Evolutionary conservation across 2,329 filamentous ascomycete genomes (phyloP).

Genomic region (Diaporthe caulivora): DNA sequence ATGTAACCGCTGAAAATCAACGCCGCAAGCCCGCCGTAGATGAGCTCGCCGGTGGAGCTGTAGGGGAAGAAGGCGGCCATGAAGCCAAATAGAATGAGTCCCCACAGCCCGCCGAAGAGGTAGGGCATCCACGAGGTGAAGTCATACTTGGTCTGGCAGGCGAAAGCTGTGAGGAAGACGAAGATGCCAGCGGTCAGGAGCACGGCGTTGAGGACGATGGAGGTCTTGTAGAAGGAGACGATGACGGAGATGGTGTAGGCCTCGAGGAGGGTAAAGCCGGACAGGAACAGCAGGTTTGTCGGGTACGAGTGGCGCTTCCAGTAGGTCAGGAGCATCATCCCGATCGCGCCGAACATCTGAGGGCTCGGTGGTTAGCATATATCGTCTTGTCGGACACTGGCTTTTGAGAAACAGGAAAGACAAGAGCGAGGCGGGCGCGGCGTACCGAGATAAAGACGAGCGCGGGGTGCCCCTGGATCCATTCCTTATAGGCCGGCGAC

Average conservation of each 20-base stretch:
- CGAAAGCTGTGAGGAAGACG: conserved; percentile 84
- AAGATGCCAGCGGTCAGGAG: conserved; percentile 89
- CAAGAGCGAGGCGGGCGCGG: neutral
- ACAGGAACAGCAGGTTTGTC: conserved; percentile 92
- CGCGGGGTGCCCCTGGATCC: conserved; percentile 88
- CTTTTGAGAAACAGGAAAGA: no score
- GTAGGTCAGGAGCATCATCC: conserved; percentile 88
- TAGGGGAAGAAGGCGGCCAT: conserved; percentile 91
- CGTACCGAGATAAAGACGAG: conserved; percentile 86
- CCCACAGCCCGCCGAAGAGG: conserved; percentile 91
- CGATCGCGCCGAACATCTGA: conserved; percentile 82
- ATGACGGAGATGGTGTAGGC: conserved; percentile 95
- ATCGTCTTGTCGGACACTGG: neutral
- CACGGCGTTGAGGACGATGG: conserved; percentile 90
- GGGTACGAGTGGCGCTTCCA: conserved; percentile 98
- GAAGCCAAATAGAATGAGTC: conserved; percentile 91
- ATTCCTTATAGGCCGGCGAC: conserved; percentile 80
- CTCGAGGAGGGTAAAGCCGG: conserved; percentile 89
- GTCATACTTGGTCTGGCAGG: conserved; percentile 98
- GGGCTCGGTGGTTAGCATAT: conserved; percentile 39
- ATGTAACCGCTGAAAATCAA: conserved; percentile 96
- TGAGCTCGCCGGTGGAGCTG: conserved; percentile 83
- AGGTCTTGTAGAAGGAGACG: conserved; percentile 87
- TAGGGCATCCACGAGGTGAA: conserved; percentile 98
- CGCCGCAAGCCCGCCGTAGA: conserved; percentile 85